Conservation (phyloP, 768 basidiomycete genomes). For the Boletellus ananiceps region DNA sequence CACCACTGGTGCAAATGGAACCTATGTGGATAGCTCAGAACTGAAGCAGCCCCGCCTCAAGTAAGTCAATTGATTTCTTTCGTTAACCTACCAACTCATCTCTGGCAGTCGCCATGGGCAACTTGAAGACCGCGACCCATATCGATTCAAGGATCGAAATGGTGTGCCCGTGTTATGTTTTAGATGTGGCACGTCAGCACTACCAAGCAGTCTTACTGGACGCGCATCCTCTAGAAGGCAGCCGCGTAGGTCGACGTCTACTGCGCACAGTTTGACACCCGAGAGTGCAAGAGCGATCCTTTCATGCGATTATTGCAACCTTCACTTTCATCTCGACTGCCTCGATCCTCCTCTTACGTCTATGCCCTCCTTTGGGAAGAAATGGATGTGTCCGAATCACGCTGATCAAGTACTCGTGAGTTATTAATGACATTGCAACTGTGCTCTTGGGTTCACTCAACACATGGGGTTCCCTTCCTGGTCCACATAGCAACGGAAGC, state of each 20-base stretch:
- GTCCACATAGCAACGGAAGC: constrained; percentile 61
- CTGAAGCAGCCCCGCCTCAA: constrained; percentile 75
- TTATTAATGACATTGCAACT: constrained; percentile 11
- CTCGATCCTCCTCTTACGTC: constrained; percentile 82
- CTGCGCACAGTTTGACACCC: constrained; percentile 35
- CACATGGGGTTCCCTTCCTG: constrained; percentile 2
- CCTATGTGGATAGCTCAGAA: constrained; percentile 78
- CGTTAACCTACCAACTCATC: not conserved
- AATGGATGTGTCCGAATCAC: constrained; percentile 99
- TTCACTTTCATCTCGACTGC: constrained; percentile 98
- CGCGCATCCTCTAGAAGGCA: constrained; percentile 52
- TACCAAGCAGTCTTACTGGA: constrained; percentile 51
- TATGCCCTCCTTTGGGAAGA: constrained; percentile 83
- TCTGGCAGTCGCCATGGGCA: constrained; percentile 72
- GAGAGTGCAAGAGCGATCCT: constrained; percentile 73
- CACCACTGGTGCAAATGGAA: constrained; percentile 69
- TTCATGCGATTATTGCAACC: constrained; percentile 91
- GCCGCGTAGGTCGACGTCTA: constrained; percentile 44
- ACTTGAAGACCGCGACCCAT: constrained; percentile 86
- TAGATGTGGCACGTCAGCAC: constrained; percentile 78
- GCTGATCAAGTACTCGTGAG: constrained; percentile 81
- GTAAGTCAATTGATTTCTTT: constrained; percentile 43
- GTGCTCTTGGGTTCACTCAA: not conserved
- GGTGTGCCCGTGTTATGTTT: constrained; percentile 85
- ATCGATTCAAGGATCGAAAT: constrained; percentile 81